Base-by-base conservation (phyloP, 352 stramenopile genomes). In the Pythium periplocum region DNA sequence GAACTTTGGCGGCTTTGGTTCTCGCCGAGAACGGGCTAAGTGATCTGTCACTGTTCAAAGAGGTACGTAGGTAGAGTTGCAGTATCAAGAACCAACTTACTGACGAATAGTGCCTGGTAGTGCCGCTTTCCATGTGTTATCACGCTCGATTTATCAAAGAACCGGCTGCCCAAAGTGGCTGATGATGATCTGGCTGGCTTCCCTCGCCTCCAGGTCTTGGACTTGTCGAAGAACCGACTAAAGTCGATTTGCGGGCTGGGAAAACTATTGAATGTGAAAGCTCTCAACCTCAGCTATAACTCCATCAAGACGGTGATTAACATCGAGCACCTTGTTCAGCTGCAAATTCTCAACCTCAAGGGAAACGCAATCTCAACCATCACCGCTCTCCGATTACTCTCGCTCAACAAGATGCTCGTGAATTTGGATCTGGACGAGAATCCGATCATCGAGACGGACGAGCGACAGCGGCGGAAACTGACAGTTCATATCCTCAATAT, bases 401-500 rank as follows among this genome's bases (percentile, higher is more conserved):
- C 80, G 11, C 57, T 93, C 6, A 91, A 93, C 58, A 87, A 88
- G 40, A 66, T 77, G 45, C 53, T 93, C 6, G 49, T 52, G 8
- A 76, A 90, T 41, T 57, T 93, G 17, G 72, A 91, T 57, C 57
- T 93, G n/a, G 78, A 90, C 32, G 77, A 73, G 4, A 93, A 93
- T 43, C 67, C 81, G 3, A 53, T 93, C 10, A 69, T 92, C 2
- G 66, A 78, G 41, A 83, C 68, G 0, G 75, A 91, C 40, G 78
- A 88, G 26, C 69, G 72, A 6, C 76, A 88, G 48, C 76, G 73
- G 4, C 68, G 80, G 11, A 84, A 84, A 50, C 76, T 86, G 38
- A 84, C 82, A 12, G 75, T 83, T n/a, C 71, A 92, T n/a, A 62
- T 93, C 2, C 52, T 87, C 6, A 93, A 93, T 58, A 67, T 93